These are phyloP conservation scores for Tulasnella sp. DNA, from an alignment of 768 basidiomycete genomes.

Conservation along the genomic window DNA sequence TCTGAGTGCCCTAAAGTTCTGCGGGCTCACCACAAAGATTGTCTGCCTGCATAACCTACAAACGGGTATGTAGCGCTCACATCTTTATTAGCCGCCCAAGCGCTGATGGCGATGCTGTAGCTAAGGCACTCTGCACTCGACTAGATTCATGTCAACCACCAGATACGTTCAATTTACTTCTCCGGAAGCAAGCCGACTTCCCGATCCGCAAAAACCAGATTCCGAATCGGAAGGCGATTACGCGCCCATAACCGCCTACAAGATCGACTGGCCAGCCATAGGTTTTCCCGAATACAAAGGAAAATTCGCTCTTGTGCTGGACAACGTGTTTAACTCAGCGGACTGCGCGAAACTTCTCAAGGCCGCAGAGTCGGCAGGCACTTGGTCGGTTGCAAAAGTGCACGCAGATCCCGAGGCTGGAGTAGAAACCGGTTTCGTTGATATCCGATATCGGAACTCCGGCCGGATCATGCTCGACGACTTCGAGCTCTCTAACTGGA, in stretches of 20 bases:
- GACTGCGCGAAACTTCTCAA: conserved; percentile 11
- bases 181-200: not conserved
- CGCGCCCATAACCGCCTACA: conserved; percentile 8
- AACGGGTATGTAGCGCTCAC: not conserved
- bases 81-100: not conserved
- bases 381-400: conserved; percentile 6
- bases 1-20: too few relatives aligned
- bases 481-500: conserved; percentile 13
- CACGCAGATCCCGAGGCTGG: not conserved
- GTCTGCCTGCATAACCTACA: not conserved
- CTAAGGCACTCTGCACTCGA: not conserved
- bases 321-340: conserved; percentile 11
- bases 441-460: conserved; percentile 14
- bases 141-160: not conserved
- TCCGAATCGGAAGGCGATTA: not conserved
- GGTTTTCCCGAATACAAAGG: conserved; percentile 13
- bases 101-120: not conserved
- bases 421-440: not conserved
- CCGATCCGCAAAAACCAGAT: not conserved
- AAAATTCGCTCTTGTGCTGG: conserved; percentile 14
- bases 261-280: conserved; percentile 12
- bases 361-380: conserved; percentile 1
- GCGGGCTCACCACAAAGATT: too few relatives aligned
- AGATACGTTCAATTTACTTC: not conserved
- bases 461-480: conserved; percentile 13